phyloP scores from a whole-genome alignment of 768 basidiomycete genomes.

The Leccinum longicurvipes region DNA sequence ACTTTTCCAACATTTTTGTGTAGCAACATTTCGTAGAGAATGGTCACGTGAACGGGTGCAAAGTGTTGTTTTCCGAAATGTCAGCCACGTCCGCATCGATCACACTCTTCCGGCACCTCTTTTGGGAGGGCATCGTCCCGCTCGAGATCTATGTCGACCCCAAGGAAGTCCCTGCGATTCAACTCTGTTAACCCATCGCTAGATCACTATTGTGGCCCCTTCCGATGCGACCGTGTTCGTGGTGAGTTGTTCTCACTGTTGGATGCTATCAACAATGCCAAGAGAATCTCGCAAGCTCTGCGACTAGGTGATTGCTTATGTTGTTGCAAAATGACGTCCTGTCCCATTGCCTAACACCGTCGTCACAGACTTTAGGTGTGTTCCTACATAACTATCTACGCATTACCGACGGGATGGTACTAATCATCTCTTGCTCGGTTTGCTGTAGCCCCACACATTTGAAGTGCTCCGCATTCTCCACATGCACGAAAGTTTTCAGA shows the following conservation, averaged over 20 bases:
- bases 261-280: neutral
- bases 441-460: slow-evolving; percentile 33
- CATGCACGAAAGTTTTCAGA: slow-evolving; percentile 35
- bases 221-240: slow-evolving; percentile 19
- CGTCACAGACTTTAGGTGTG: slow-evolving; percentile 38
- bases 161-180: slow-evolving; percentile 87
- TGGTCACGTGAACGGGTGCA: slow-evolving; percentile 12
- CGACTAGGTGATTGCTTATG: slow-evolving; percentile 28
- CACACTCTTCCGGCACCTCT: slow-evolving; percentile 80
- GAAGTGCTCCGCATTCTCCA: slow-evolving; percentile 43
- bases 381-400: neutral
- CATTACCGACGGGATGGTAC: too few species aligned
- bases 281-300: neutral
- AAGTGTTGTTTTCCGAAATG: slow-evolving; percentile 42
- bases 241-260: slow-evolving; percentile 2
- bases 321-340: slow-evolving; percentile 42
- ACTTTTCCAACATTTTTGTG: neutral
- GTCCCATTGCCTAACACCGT: slow-evolving; percentile 38
- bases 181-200: neutral
- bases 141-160: slow-evolving; percentile 86
- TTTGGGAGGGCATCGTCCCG: slow-evolving; percentile 92
- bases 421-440: too few species aligned
- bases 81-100: slow-evolving; percentile 57
- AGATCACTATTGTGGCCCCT: slow-evolving; percentile 10
- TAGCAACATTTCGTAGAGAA: too few species aligned